phyloP scores from a whole-genome alignment of 1,284 basidiomycete genomes.

The Leccinum pachyderme region DNA sequence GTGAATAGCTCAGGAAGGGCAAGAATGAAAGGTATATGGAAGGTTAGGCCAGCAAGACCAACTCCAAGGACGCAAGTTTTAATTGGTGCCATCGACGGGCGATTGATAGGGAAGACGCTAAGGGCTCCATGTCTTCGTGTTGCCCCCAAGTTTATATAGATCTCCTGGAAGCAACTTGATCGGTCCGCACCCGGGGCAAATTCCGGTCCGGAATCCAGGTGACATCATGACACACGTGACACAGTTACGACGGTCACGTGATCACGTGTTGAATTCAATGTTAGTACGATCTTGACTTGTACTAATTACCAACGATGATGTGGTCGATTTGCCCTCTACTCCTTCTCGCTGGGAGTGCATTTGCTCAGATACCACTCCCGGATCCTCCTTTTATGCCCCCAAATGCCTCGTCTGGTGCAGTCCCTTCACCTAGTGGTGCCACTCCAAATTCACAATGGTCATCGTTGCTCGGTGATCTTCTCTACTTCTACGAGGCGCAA shows the following conservation, averaged over 20 bases:
- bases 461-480: conserved; percentile 71
- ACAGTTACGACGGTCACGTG: conserved; percentile 15
- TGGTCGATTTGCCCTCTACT: conserved; percentile 18
- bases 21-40: conserved; percentile 78
- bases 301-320: conserved; percentile 18
- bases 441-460: conserved; percentile 77
- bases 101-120: not conserved
- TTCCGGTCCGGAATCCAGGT: not conserved
- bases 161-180: not conserved
- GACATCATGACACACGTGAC: conserved; percentile 19
- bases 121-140: not conserved
- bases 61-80: conserved; percentile 73
- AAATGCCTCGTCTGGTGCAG: conserved; percentile 54
- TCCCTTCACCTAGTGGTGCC: conserved; percentile 41
- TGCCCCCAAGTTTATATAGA: conserved; percentile 14
- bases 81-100: conserved; percentile 44
- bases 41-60: conserved; percentile 72
- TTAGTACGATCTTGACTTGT: conserved; percentile 5
- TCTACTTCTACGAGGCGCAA: conserved; percentile 93
- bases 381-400: conserved; percentile 62
- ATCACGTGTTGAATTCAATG: conserved; percentile 15
- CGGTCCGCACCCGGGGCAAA: conserved; percentile 10
- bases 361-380: conserved; percentile 63
- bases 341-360: conserved; percentile 18
- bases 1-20: conserved; percentile 73